These are phyloP conservation scores for Halophytophthora polymorphica DNA, from an alignment of 352 stramenopile genomes.

Conservation along the genomic window DNA sequence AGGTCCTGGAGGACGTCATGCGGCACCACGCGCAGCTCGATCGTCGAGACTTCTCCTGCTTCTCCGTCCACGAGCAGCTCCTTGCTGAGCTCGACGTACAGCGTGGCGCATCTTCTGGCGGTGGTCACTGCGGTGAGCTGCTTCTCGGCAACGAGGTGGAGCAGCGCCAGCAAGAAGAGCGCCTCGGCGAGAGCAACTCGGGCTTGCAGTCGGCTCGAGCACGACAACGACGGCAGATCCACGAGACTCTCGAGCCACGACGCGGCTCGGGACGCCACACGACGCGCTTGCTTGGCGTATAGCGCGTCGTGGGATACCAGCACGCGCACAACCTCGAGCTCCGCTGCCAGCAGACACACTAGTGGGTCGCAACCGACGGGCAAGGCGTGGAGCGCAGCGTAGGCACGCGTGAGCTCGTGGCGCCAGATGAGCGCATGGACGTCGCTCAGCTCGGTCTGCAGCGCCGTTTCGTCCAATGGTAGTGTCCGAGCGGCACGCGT, in stretches of 20 bases:
- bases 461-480: conserved; percentile 5
- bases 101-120: conserved; percentile 21
- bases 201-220: conserved; percentile 17
- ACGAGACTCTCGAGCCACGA: conserved; percentile 24
- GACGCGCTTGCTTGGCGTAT: conserved; percentile 20
- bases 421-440: conserved; percentile 27
- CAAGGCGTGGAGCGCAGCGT: conserved; percentile 7
- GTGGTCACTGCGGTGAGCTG: conserved; percentile 23
- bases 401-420: conserved; percentile 22
- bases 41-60: conserved; percentile 5
- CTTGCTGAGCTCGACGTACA: conserved; percentile 21
- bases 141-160: conserved; percentile 27
- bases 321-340: conserved; percentile 33
- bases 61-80: conserved; percentile 10
- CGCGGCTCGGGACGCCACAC: conserved; percentile 19
- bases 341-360: conserved; percentile 20
- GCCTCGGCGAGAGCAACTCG: conserved; percentile 28
- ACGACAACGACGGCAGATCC: conserved; percentile 30
- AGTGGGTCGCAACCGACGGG: conserved; percentile 19
- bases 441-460: conserved; percentile 18
- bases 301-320: conserved; percentile 37
- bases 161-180: conserved; percentile 23
- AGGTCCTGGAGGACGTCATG: conserved; percentile 6
- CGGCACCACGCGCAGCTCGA: conserved; percentile 15
- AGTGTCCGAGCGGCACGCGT: background rate